phyloP scores from a whole-genome alignment of 495 filamentous ascomycete species.

The Podospora pseudocomata region DNA sequence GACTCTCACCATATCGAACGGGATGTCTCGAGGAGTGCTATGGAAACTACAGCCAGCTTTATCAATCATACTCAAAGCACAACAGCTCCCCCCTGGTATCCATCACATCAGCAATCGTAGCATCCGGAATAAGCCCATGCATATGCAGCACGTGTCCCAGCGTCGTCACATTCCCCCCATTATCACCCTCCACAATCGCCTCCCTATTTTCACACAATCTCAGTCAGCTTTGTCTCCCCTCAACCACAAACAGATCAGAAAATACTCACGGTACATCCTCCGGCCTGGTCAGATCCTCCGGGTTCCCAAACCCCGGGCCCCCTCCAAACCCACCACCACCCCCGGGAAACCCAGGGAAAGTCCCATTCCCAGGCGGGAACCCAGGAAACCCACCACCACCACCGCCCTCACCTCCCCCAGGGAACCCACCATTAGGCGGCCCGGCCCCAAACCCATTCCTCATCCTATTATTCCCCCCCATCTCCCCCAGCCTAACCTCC shows the following conservation, averaged over 20 bases:
- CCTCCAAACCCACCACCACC: background rate
- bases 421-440: background rate
- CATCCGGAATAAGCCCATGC: slow-evolving; percentile 15
- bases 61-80: slow-evolving; percentile 23
- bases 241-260: background rate
- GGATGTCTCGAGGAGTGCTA: too few species aligned
- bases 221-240: background rate
- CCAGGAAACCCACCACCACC: background rate
- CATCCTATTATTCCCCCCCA: slow-evolving; percentile 28
- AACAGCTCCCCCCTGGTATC: slow-evolving; percentile 14
- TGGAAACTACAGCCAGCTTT: too few species aligned
- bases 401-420: background rate
- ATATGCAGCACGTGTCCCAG: slow-evolving; percentile 21
- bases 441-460: background rate
- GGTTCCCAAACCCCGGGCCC: background rate
- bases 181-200: slow-evolving; percentile 16
- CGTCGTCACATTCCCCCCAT: slow-evolving; percentile 18
- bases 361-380: background rate
- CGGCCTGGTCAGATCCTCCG: background rate
- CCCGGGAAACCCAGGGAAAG: background rate
- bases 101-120: slow-evolving; percentile 22
- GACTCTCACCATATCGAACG: too few species aligned
- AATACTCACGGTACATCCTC: slow-evolving; percentile 6
- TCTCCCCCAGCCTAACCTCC: slow-evolving; percentile 30
- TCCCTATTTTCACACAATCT: slow-evolving; percentile 5